These are phyloP conservation scores for Bimuria novae-zelandiae DNA, from an alignment of 2,329 filamentous ascomycete species.

Conservation along the genomic window DNA sequence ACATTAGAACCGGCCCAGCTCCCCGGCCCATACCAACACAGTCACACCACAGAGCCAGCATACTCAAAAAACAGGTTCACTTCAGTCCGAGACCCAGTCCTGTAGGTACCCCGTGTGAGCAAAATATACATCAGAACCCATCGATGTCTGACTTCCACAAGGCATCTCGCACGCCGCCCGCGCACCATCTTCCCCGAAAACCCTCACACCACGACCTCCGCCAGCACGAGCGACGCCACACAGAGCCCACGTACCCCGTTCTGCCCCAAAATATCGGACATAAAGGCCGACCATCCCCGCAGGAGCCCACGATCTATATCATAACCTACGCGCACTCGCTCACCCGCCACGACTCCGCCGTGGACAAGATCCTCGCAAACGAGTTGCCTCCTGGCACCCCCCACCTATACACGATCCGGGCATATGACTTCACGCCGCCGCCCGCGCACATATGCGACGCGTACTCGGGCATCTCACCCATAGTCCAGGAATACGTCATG, in stretches of 20 bases:
- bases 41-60: background rate
- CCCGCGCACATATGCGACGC: conserved; percentile 15
- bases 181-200: background rate
- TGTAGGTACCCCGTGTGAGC: background rate
- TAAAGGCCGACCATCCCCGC: background rate
- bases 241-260: background rate
- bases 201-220: background rate
- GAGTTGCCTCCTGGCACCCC: conserved; percentile 20
- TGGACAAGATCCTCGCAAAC: conserved; percentile 14
- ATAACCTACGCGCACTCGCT: conserved; percentile 24
- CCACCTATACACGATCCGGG: conserved; percentile 33
- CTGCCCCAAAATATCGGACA: background rate
- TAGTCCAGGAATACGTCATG: conserved; percentile 31
- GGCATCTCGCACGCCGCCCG: too few relatives aligned
- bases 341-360: conserved; percentile 4
- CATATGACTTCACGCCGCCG: conserved; percentile 19
- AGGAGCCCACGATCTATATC: conserved; percentile 31
- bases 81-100: background rate
- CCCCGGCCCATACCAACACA: background rate
- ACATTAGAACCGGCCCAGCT: background rate
- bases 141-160: too few relatives aligned
- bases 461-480: conserved; percentile 28
- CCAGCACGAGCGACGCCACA: background rate
- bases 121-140: too few relatives aligned
- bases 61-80: conserved; percentile 6